Base-by-base conservation (phyloP, 768 basidiomycete species). In the Mycena indigotica region DNA sequence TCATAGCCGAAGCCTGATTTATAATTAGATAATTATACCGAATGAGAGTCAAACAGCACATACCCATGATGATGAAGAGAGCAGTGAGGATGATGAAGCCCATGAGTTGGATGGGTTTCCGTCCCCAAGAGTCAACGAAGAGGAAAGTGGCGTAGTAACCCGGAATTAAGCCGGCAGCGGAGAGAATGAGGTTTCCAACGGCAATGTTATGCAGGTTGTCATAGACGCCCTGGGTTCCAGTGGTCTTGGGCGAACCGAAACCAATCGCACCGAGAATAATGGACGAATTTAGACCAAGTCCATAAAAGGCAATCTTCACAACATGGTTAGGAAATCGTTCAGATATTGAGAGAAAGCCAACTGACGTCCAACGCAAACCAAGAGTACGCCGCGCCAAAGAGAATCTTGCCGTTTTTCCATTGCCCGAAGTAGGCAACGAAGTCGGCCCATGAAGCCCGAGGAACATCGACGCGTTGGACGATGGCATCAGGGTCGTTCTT, bases 291-390 rank as follows among this genome's bases (percentile, higher is more conserved):
- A 96, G 81, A 54, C 91, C 88, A 32, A 96, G 81, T 51, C 92
- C 93, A 70, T 95, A 94, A 75, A 91, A 95, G 8, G 92, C 91
- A 54, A 95, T 85, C 84, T 89, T 25, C 62, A 50, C 17, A 46
- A 5, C 41, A 65, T 10, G 56, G 12, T 26, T 44, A 17, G 2
- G 29, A 23, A 35, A 52, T 21, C n/a, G 8, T 2, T 30, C 46
- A 51, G 38, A 23, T 5, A 35, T 23, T 46, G 2, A 51, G 48
- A 19, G 2, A 39, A 19, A 5, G 39, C 23, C 23, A 5, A 77
- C 87, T 53, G 28, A 87, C 87, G 64, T 91, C 92, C 24, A 93
- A 82, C 8, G 92, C 93, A 60, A 95, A 95, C 93, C 93, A 95
- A 8, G 87, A 89, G 70, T 87, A 95, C 0, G 90, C 72, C 0